A percentile compares a stretch with the other conserved stretches of the same genome.
Evolutionary conservation across 768 basidiomycete genomes (phyloP).

Genomic region (Tricholomella constricta): DNA sequence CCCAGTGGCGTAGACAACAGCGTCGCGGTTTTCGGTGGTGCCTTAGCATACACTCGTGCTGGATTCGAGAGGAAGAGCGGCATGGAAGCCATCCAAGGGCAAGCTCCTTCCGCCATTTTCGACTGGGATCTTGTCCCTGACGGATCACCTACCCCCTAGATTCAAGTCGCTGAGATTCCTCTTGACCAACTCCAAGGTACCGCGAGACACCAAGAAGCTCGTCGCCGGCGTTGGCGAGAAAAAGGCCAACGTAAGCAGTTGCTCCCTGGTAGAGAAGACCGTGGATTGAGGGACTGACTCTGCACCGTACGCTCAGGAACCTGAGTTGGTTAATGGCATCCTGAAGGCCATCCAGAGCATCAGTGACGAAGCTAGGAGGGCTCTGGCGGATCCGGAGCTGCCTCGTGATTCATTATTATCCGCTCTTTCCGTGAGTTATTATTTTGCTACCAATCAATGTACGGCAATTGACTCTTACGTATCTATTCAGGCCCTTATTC

Average conservation of each 20-base stretch:
- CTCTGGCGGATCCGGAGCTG: slow-evolving; percentile 73
- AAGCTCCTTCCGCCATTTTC: slow-evolving; percentile 29
- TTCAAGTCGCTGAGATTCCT: slow-evolving; percentile 91
- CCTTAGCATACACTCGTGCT: slow-evolving; percentile 83
- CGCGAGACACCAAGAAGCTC: slow-evolving; percentile 91
- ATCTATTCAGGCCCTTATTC: slow-evolving; percentile 67
- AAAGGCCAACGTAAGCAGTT: slow-evolving; percentile 54
- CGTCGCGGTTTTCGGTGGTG: slow-evolving; percentile 90
- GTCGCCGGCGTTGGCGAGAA: slow-evolving; percentile 86
- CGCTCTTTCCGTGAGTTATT: slow-evolving; percentile 65
- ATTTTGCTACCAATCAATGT: slow-evolving; percentile 2
- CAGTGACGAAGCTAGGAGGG: slow-evolving; percentile 76
- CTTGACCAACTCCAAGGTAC: slow-evolving; percentile 90
- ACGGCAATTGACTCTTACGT: slow-evolving; percentile 15
- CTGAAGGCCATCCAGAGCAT: slow-evolving; percentile 83
- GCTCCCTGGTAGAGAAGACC: slow-evolving; percentile 3
- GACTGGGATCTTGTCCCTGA: slow-evolving; percentile 11
- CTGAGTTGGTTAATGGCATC: slow-evolving; percentile 79
- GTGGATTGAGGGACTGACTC: slow-evolving; percentile 9
- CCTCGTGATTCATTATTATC: slow-evolving; percentile 64
- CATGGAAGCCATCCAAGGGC: slow-evolving; percentile 88
- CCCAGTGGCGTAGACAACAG: slow-evolving; percentile 98
- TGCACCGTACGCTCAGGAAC: slow-evolving; percentile 54
- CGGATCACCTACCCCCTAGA: slow-evolving; percentile 40
- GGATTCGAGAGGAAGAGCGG: slow-evolving; percentile 78